Evolutionary conservation across 257 asterid genomes (phyloP), one percentile per base, ranked within the genome.

Genomic region (Vinca minor): DNA sequence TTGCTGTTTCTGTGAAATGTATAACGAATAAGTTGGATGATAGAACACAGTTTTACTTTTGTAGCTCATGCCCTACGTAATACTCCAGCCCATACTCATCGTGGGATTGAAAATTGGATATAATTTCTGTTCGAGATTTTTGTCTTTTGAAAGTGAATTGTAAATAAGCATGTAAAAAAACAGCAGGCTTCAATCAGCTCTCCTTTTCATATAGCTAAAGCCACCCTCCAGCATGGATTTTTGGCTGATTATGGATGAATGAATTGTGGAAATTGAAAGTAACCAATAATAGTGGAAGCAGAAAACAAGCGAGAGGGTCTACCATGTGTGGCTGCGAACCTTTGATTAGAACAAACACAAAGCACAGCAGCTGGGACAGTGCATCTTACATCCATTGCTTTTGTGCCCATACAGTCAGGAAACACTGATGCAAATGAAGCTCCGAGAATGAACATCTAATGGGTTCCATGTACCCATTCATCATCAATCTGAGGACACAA

Each of bases 291-390:
- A n/a, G n/a, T 55, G 61, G 6, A 31, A 26, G 20, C 59, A 26
- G 50, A 39, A 42, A 29, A n/a, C n/a, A 20, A 34, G 38, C 14
- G 31, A 9, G 54, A 9, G 64, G 71, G 72, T 60, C 72, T 72
- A 66, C 69, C 75, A 70, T 53, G 73, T 70, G 79, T 61, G 7
- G 23, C 20, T 5, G 44, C 20, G 50, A 69, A 36, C 53, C 42
- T 25, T 35, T 13, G 18, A 21, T 59, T 39, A 59, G 29, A 20
- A 29, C 66, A 28, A 36, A 15, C 42, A 54, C 47, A n/a, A 12
- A 17, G 32, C 45, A 65, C 53, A 50, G 59, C 38, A n/a, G n/a
- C 63, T 42, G 59, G 69, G 56, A 62, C 63, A 34, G 13, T 50
- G 52, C 41, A 62, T 36, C 64, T 62, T 36, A n/a, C 8, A 49